These are phyloP conservation scores for Kwoniella europaea DNA, from an alignment of 768 basidiomycete genomes.

Conservation along the genomic window DNA sequence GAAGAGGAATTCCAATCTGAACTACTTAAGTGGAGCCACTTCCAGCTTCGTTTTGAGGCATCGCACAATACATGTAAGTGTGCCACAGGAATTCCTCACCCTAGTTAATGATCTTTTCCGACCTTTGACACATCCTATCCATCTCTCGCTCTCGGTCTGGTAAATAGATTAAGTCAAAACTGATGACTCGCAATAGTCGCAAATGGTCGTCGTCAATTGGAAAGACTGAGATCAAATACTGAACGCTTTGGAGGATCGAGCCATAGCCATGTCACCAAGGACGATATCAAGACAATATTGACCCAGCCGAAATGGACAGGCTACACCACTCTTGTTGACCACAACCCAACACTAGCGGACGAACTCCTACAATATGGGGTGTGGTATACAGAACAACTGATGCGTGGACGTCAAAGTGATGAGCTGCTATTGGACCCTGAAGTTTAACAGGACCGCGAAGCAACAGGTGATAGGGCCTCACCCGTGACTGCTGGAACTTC, in stretches of 20 bases:
- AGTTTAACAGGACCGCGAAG: background rate
- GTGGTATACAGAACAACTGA: background rate
- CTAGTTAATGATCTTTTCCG: too few relatives aligned
- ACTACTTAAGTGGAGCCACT: background rate
- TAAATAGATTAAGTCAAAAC: background rate
- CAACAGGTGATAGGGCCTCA: too few relatives aligned
- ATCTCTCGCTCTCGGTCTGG: background rate
- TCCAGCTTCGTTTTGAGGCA: background rate
- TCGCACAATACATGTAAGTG: background rate
- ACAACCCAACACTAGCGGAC: background rate
- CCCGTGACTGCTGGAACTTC: too few relatives aligned
- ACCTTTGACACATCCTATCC: too few relatives aligned
- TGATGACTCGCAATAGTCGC: background rate
- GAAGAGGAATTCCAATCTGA: background rate
- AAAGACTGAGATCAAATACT: background rate
- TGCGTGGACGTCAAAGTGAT: background rate
- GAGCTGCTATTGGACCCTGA: background rate
- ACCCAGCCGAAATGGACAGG: background rate
- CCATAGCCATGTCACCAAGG: background rate
- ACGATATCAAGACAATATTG: background rate
- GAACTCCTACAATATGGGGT: background rate
- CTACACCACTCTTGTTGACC: background rate
- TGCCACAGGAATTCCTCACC: too few relatives aligned
- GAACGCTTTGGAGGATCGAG: background rate
- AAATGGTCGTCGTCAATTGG: background rate